Evolutionary conservation across 2,329 filamentous ascomycete genomes (phyloP).

Genomic region (Pseudogymnoascus sp.): DNA sequence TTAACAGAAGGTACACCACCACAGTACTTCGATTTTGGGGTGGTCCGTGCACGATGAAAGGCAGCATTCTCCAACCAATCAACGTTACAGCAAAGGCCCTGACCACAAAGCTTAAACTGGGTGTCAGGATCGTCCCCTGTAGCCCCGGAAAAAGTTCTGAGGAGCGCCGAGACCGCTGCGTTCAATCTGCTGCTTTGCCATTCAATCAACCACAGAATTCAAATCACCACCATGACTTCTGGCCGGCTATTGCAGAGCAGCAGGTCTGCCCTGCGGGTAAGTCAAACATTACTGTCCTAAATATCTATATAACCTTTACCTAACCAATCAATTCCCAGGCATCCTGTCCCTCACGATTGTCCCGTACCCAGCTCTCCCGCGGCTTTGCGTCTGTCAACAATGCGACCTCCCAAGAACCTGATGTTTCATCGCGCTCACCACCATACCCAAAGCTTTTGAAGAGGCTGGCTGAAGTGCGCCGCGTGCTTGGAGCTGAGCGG

Average conservation of each 20-base stretch:
- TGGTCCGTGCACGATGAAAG: neutral
- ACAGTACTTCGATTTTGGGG: neutral
- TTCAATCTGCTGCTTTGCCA: conserved; percentile 3
- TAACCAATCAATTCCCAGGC: conserved; percentile 14
- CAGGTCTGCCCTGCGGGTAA: conserved; percentile 27
- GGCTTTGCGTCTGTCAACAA: conserved; percentile 25
- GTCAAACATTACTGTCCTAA: neutral
- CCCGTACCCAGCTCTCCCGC: conserved; percentile 19
- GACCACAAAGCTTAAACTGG: neutral
- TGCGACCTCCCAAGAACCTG: conserved; percentile 21
- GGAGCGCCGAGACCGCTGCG: conserved; percentile 9
- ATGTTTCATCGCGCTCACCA: conserved; percentile 40
- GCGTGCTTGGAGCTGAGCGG: conserved; percentile 58
- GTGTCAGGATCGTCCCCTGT: conserved; percentile 2
- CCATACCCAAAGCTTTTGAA: conserved; percentile 77
- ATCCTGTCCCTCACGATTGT: conserved; percentile 15
- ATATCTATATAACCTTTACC: conserved; percentile 17
- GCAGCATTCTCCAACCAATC: neutral
- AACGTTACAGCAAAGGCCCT: neutral
- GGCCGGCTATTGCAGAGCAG: conserved; percentile 26
- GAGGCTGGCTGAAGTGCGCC: conserved; percentile 67
- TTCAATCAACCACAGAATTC: neutral
- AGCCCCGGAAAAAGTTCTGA: neutral
- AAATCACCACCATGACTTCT: conserved; percentile 23
- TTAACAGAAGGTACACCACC: neutral